Evolutionary conservation across 257 asterid species (phyloP).

Genomic region (Ilex asprella): DNA sequence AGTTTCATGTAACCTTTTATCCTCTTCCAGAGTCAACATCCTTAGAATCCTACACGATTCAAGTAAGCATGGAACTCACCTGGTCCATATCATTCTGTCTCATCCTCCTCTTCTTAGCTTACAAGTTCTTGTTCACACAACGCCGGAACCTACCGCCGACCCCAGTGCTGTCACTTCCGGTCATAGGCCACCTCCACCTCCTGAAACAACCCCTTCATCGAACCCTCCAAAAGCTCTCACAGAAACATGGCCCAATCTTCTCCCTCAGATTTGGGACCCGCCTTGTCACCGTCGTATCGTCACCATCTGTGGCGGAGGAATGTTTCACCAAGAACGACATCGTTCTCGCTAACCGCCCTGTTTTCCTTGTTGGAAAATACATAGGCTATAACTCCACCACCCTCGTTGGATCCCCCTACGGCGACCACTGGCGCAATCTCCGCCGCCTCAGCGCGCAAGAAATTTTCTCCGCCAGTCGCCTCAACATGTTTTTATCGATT

Average conservation of each 20-base stretch:
- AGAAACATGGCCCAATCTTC: conserved; percentile 44
- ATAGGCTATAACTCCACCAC: conserved; percentile 41
- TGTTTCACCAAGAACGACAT: conserved; percentile 59
- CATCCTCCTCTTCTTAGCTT: not conserved
- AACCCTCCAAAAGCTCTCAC: conserved; percentile 25
- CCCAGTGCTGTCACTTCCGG: conserved; percentile 32
- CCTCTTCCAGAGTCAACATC: no score
- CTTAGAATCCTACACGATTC: no score
- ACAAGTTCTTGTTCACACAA: not conserved
- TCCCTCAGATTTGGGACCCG: conserved; percentile 47
- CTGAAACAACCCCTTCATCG: conserved; percentile 43
- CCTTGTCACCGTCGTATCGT: conserved; percentile 40
- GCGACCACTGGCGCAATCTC: conserved; percentile 60
- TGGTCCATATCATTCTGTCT: not conserved
- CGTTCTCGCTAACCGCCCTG: conserved; percentile 47
- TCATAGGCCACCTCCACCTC: conserved; percentile 55
- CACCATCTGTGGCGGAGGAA: conserved; percentile 38
- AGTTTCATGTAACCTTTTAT: no score
- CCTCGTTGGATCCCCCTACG: conserved; percentile 31
- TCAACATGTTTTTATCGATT: conserved; percentile 29
- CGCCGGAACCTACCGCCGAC: conserved; percentile 37
- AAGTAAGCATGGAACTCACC: not conserved
- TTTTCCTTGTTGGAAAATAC: conserved; percentile 25
- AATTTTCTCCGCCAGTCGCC: conserved; percentile 40
- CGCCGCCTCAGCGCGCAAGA: conserved; percentile 38